Percentiles rank a stretch among this genome's conserved stretches.
Conservation (phyloP, 2,329 filamentous ascomycete genomes). For the Capronia epimyces region DNA sequence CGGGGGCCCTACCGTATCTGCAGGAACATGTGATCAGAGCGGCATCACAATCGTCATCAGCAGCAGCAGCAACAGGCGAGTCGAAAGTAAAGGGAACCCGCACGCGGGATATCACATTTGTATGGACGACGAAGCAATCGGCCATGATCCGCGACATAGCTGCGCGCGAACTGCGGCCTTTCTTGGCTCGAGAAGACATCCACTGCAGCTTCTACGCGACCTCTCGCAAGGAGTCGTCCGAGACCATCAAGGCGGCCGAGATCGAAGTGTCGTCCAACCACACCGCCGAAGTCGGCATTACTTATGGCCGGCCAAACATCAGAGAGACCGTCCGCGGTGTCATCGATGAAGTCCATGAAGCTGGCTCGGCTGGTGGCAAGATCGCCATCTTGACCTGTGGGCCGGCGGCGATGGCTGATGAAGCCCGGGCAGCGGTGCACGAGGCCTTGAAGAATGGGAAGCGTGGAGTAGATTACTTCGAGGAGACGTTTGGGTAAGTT, state of each 20-base stretch:
- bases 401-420: conserved; percentile 42
- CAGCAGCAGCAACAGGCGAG: no score
- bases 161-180: conserved; percentile 27
- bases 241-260: not conserved
- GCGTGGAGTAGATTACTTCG: conserved; percentile 40
- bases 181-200: conserved; percentile 32
- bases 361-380: conserved; percentile 28
- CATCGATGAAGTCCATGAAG: conserved; percentile 30
- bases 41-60: not conserved
- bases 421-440: conserved; percentile 39
- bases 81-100: conserved; percentile 10
- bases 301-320: conserved; percentile 38
- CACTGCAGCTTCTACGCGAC: conserved; percentile 32
- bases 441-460: conserved; percentile 33
- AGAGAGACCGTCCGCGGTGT: conserved; percentile 32
- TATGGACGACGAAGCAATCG: conserved; percentile 35
- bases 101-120: conserved; percentile 31
- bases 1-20: conserved; percentile 46
- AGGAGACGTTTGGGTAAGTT: conserved; percentile 41
- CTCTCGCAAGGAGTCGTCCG: conserved; percentile 20
- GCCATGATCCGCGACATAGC: conserved; percentile 32
- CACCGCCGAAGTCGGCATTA: conserved; percentile 20
- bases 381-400: conserved; percentile 43
- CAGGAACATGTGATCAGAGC: conserved; percentile 19
- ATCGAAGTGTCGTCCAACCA: conserved; percentile 1